Conservation (phyloP, 257 asterid species). For the Penstemon newberryi region DNA sequence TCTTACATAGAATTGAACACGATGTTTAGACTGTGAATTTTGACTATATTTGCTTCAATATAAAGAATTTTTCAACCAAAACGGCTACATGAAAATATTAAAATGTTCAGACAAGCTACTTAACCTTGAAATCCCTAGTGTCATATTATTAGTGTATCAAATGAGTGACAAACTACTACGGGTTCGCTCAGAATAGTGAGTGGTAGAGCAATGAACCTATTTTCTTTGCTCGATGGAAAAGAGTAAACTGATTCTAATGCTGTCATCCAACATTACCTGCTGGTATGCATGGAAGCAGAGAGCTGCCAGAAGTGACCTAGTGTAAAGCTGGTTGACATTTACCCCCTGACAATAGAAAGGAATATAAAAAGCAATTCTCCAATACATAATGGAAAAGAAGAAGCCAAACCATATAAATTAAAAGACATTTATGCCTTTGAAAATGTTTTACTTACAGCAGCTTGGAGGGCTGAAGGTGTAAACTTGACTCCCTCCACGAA, state of each 20-base stretch:
- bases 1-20: neutral
- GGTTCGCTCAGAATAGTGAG: neutral
- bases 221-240: too few relatives aligned
- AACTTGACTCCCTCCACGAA: slow-evolving; percentile 56
- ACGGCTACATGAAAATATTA: neutral
- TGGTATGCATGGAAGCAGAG: slow-evolving; percentile 99
- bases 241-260: neutral
- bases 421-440: slow-evolving; percentile 14
- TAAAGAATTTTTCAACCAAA: neutral
- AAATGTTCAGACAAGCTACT: neutral
- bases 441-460: slow-evolving; percentile 61
- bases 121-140: neutral
- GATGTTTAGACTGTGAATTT: neutral
- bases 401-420: neutral
- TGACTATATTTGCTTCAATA: neutral
- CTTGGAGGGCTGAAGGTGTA: slow-evolving; percentile 69
- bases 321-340: slow-evolving; percentile 68
- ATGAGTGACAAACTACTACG: neutral
- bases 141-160: neutral
- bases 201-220: too few relatives aligned
- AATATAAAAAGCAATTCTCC: neutral
- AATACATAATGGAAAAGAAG: slow-evolving; percentile 7
- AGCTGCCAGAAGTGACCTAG: slow-evolving; percentile 82
- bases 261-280: slow-evolving; percentile 50
- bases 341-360: slow-evolving; percentile 55